phyloP scores from a whole-genome alignment of 352 stramenopile species.

The Pythium dissotocum region DNA sequence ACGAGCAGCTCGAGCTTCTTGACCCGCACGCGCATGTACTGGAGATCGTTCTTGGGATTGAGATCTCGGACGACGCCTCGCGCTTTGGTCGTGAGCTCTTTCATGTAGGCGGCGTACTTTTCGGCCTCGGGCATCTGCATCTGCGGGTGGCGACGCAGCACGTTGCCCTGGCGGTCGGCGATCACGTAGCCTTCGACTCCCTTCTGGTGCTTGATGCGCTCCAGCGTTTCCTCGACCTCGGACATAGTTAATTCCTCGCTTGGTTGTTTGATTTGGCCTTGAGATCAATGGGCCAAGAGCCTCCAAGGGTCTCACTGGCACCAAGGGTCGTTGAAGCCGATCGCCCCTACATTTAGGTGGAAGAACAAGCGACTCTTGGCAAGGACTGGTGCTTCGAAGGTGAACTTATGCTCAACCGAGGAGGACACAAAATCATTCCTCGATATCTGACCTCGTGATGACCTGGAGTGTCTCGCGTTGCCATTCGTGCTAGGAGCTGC shows the following conservation, averaged over 20 bases:
- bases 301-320: too few relatives aligned
- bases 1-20: conserved; percentile 93
- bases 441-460: too few relatives aligned
- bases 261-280: not conserved
- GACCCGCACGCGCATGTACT: conserved; percentile 92
- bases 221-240: conserved; percentile 94
- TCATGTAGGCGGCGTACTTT: conserved; percentile 91
- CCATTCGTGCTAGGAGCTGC: too few relatives aligned
- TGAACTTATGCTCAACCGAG: too few relatives aligned
- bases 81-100: conserved; percentile 88
- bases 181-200: conserved; percentile 96
- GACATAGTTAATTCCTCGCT: conserved; percentile 43
- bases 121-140: conserved; percentile 92
- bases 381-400: too few relatives aligned
- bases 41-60: conserved; percentile 94
- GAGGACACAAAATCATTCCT: too few relatives aligned
- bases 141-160: conserved; percentile 87
- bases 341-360: too few relatives aligned
- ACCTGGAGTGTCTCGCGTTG: too few relatives aligned
- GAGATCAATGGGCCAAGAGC: too few relatives aligned
- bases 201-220: conserved; percentile 94
- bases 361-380: too few relatives aligned
- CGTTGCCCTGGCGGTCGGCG: conserved; percentile 87
- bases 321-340: too few relatives aligned
- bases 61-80: conserved; percentile 93